Evolutionary conservation across 768 basidiomycete species (phyloP).

Genomic region (Chiua virens): DNA sequence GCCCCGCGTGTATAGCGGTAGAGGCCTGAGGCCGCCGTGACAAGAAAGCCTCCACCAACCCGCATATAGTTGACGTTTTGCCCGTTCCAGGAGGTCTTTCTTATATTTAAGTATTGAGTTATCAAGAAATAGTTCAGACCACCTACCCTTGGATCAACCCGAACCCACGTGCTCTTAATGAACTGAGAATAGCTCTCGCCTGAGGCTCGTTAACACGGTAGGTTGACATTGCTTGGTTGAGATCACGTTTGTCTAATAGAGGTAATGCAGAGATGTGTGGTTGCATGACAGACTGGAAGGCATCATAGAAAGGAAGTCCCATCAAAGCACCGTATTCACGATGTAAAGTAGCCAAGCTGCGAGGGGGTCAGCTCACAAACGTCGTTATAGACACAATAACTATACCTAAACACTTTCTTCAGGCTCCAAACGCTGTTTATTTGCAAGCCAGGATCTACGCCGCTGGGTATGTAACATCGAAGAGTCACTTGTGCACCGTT

Average conservation of each 20-base stretch:
- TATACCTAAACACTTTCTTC: conserved; percentile 79
- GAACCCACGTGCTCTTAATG: conserved; percentile 74
- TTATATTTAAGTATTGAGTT: neutral
- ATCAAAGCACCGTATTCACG: conserved; percentile 90
- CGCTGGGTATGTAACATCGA: conserved; percentile 47
- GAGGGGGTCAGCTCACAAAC: conserved; percentile 4
- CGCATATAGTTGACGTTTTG: conserved; percentile 97
- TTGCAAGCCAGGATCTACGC: conserved; percentile 60
- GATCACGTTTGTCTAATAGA: conserved; percentile 45
- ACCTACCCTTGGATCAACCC: conserved; percentile 91
- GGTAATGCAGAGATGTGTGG: conserved; percentile 57
- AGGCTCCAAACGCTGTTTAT: conserved; percentile 71
- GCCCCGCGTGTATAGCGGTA: conserved; percentile 51
- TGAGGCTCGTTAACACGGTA: conserved; percentile 92
- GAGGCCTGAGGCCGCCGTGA: conserved; percentile 53
- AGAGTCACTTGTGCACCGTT: conserved; percentile 57
- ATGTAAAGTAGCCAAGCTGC: conserved; percentile 84
- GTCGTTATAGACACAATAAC: neutral
- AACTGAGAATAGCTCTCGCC: conserved; percentile 80
- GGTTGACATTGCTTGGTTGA: conserved; percentile 63
- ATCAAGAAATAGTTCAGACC: conserved; percentile 1
- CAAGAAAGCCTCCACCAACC: conserved; percentile 83
- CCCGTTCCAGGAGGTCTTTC: conserved; percentile 94
- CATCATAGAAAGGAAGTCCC: conserved; percentile 81
- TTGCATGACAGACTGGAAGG: conserved; percentile 65